Evolutionary conservation across 495 filamentous ascomycete species (phyloP).

Genomic region (Ramalina peruviana): DNA sequence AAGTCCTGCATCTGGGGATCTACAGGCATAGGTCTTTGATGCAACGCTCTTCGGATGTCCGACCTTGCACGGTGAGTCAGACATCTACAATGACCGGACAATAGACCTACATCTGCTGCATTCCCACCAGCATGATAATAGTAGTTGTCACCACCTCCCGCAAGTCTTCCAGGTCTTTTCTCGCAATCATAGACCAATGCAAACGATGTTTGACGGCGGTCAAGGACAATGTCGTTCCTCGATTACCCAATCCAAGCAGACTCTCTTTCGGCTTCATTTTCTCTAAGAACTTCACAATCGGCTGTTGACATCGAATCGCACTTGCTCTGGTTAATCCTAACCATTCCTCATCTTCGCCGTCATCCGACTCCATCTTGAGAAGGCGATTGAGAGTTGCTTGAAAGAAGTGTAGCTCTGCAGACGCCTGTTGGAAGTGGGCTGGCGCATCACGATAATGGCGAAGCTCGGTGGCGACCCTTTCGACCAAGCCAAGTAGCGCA

Average conservation of each 20-base stretch:
- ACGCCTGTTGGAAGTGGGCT: constrained; percentile 11
- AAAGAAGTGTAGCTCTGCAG: constrained; percentile 5
- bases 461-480: constrained; percentile 6
- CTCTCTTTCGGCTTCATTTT: constrained; percentile 10
- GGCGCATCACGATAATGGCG: constrained; percentile 11
- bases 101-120: constrained; percentile 2
- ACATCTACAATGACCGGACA: no score
- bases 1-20: background rate
- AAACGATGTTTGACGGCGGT: constrained; percentile 5
- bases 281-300: constrained; percentile 1
- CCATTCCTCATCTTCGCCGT: background rate
- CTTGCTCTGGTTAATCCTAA: background rate
- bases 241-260: constrained; percentile 4
- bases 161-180: constrained; percentile 10
- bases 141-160: constrained; percentile 8
- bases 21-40: background rate
- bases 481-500: constrained; percentile 7
- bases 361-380: background rate
- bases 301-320: background rate
- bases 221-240: background rate
- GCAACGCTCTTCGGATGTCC: background rate
- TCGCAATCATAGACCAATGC: constrained; percentile 12
- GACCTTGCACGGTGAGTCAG: background rate
- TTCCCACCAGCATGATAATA: constrained; percentile 12
- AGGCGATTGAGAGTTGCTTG: constrained; percentile 2